phyloP scores from a whole-genome alignment of 2,329 filamentous ascomycete genomes.

The Fusarium sarcochroum region DNA sequence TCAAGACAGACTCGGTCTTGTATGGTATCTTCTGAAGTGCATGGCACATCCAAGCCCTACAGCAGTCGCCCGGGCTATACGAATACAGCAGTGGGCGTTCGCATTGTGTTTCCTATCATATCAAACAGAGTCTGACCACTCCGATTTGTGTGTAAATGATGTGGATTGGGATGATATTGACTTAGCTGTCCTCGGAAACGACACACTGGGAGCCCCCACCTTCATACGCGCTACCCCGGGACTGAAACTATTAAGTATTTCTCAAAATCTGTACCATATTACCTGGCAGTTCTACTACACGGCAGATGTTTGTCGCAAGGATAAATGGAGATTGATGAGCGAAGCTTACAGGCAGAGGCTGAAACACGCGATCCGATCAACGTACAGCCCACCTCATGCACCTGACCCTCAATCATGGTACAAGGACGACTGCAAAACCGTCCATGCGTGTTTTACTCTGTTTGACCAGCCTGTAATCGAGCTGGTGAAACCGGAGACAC shows the following conservation, averaged over 20 bases:
- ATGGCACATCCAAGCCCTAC: background rate
- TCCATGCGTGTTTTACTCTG: too few relatives aligned
- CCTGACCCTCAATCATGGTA: too few relatives aligned
- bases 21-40: background rate
- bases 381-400: too few relatives aligned
- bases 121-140: too few relatives aligned
- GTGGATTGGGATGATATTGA: too few relatives aligned
- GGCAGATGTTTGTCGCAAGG: background rate
- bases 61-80: background rate
- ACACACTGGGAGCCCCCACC: too few relatives aligned
- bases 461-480: too few relatives aligned
- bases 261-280: background rate
- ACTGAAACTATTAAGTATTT: background rate
- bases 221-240: too few relatives aligned
- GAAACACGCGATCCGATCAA: background rate
- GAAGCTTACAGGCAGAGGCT: rapidly evolving
- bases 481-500: too few relatives aligned
- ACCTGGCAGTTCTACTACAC: background rate
- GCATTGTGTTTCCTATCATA: background rate
- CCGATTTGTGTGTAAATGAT: too few relatives aligned
- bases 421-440: too few relatives aligned
- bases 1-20: background rate
- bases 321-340: background rate
- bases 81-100: background rate
- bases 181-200: too few relatives aligned